Evolutionary conservation across 768 basidiomycete species (phyloP), one percentile per base, ranked within the genome.

Genomic region (Tricholoma sp.): DNA sequence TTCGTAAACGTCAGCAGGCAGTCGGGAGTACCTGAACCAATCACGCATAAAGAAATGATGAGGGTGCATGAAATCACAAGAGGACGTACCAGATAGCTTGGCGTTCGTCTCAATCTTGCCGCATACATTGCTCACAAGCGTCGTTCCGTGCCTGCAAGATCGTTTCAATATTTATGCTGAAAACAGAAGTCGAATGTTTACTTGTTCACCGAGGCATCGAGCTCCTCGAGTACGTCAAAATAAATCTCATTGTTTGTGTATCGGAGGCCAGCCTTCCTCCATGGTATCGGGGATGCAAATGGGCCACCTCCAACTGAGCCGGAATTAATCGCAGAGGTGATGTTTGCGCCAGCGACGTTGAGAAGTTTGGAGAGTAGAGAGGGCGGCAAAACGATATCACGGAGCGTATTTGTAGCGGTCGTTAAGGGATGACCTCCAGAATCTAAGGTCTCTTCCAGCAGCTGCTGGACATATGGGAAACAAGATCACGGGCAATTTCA

Each of bases 401-500:
- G 85, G 1, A 98, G 78, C 18, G 91, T 87, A 65, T 92, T 95
- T 2, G 88, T 79, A 56, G 92, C 91, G 3, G 93, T 98, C 5
- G 94, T 97, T 35, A 95, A 76, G 0, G 94, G 94, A 67, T 94
- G 88, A 0, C 95, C 94, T 10, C 92, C 89, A 8, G 93, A 85
- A 67, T 96, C 94, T 24, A 98, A 75, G n/a, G 91, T 94, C 72
- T 98, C 95, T 73, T 96, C 95, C 29, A 97, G 80, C 16, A 98
- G 83, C 91, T 95, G 62, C 1, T 10, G 46, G 31, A 29, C 29
- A 56, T 56, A 35, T 55, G 50, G 56, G 54, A 41, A 60, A 31
- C 55, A 56, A 35, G 19, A 39, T n/a, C 1, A 52, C 18, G 14
- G 19, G 18, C 50, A 10, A 55, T 22, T 5, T n/a, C 4, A 32